Conservation (phyloP, 106 monocot genomes). For the Chionographis japonica region DNA sequence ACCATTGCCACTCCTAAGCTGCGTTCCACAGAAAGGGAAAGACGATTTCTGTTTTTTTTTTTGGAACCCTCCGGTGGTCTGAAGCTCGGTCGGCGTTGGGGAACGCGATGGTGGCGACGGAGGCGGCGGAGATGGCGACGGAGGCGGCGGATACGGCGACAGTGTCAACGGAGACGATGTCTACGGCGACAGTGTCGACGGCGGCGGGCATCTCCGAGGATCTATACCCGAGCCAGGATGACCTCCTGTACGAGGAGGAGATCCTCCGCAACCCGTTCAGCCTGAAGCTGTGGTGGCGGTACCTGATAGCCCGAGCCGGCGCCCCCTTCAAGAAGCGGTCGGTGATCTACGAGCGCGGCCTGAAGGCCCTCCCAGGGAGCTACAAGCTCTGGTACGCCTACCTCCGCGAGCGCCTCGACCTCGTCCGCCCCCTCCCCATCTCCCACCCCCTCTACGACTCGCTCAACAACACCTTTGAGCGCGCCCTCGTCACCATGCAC, state of each 20-base stretch:
- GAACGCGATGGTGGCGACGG: no score
- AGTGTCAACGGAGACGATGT: no score
- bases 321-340: conserved; percentile 79
- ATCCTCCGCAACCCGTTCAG: conserved; percentile 55
- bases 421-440: conserved; percentile 55
- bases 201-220: conserved; percentile 7
- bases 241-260: conserved; percentile 84
- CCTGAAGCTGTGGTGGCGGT: conserved; percentile 63
- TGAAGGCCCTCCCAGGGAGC: conserved; percentile 52
- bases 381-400: conserved; percentile 99
- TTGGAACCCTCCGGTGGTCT: no score
- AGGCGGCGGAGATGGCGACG: no score
- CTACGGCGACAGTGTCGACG: no score
- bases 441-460: conserved; percentile 45
- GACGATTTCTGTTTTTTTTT: no score
- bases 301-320: conserved; percentile 71
- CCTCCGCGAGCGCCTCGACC: conserved; percentile 72
- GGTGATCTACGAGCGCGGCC: conserved; percentile 90
- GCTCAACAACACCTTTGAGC: conserved; percentile 96
- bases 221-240: conserved; percentile 47
- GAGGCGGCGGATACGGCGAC: no score
- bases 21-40: no score
- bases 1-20: no score
- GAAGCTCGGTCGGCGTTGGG: no score
- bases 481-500: conserved; percentile 81